These are phyloP conservation scores for Arabis alpina DNA, from an alignment of 345 rosid species.

Conservation along the genomic window DNA sequence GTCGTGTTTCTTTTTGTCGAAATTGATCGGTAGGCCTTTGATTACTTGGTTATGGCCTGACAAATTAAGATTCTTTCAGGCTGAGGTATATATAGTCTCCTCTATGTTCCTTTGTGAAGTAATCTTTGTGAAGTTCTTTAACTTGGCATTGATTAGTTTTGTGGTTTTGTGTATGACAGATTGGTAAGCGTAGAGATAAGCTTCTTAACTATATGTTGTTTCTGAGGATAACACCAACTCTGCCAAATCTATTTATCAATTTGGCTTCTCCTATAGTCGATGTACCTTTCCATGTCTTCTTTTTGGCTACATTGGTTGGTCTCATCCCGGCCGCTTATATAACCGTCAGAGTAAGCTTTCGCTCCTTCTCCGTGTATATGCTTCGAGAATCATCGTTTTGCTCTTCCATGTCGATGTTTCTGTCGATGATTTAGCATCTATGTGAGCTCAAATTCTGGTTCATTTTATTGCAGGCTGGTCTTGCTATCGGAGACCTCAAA, in stretches of 20 bases:
- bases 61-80: constrained; percentile 88
- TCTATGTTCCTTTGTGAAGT: too few species aligned
- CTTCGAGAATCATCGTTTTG: too few species aligned
- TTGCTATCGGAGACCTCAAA: constrained; percentile 82
- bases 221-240: constrained; percentile 89
- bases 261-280: constrained; percentile 97
- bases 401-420: too few species aligned
- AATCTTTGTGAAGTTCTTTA: background rate
- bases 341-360: constrained; percentile 77
- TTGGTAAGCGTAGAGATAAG: constrained; percentile 88
- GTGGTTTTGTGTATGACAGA: constrained; percentile 48
- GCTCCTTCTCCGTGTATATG: constrained; percentile 7
- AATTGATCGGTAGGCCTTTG: constrained; percentile 90
- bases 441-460: constrained; percentile 1
- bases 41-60: constrained; percentile 98
- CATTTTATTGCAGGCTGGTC: constrained; percentile 65
- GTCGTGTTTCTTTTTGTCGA: constrained; percentile 88
- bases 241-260: constrained; percentile 97
- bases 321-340: constrained; percentile 92
- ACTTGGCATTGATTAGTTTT: constrained; percentile 8
- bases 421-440: too few species aligned
- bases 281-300: constrained; percentile 95
- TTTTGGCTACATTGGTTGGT: constrained; percentile 84
- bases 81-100: constrained; percentile 58
- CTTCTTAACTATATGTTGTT: constrained; percentile 96